A percentile compares a stretch with the other conserved stretches of the same genome.
Conservation (phyloP, 2,329 filamentous ascomycete genomes). For the Pyricularia sp. region DNA sequence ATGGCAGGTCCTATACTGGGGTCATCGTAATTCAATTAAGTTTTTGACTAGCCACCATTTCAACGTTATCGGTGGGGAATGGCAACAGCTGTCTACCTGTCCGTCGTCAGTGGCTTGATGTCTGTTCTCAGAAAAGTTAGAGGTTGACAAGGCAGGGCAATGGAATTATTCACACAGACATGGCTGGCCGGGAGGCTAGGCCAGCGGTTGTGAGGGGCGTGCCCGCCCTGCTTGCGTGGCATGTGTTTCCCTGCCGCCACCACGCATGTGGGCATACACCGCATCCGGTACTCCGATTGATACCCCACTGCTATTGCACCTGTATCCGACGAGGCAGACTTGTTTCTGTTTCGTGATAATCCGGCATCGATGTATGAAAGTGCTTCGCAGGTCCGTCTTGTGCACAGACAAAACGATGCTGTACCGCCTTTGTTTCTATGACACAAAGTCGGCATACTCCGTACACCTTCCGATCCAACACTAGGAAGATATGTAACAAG, state of each 20-base stretch:
- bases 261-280: not conserved
- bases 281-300: not conserved
- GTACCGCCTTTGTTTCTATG: not conserved
- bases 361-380: not conserved
- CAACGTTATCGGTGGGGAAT: not conserved
- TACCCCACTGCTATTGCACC: not conserved
- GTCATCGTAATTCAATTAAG: not conserved
- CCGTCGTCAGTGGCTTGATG: not conserved
- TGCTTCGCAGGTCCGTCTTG: not conserved
- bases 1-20: not conserved
- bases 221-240: not conserved
- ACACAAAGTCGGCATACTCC: not conserved
- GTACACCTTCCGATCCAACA: not conserved
- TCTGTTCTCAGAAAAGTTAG: not conserved
- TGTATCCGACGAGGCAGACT: not conserved
- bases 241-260: not conserved
- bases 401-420: not conserved
- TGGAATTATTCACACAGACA: not conserved
- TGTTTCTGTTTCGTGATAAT: not conserved
- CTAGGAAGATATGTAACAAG: not conserved
- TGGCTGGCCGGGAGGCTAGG: not conserved
- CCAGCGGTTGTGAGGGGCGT: not conserved
- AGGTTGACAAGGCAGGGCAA: not conserved
- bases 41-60: not conserved
- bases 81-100: not conserved